These are phyloP conservation scores for Colletotrichum magnum DNA, from an alignment of 2,329 filamentous ascomycete species.

Conservation along the genomic window DNA sequence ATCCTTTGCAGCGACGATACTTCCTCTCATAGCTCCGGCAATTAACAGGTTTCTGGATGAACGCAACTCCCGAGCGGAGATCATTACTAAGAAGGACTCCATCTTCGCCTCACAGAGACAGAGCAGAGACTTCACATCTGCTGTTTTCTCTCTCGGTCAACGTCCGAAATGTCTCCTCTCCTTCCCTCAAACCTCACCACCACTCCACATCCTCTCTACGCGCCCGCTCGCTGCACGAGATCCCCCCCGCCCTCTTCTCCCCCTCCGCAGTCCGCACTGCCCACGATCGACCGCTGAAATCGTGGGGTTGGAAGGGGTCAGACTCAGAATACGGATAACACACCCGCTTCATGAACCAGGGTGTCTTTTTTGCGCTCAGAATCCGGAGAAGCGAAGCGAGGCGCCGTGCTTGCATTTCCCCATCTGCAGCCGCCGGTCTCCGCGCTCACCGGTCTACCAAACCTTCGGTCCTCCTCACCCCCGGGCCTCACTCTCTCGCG, in stretches of 20 bases:
- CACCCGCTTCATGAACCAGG: too few species aligned
- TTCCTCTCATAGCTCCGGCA: not conserved
- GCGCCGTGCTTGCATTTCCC: too few species aligned
- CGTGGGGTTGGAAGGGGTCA: conserved; percentile 30
- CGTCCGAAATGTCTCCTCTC: conserved; percentile 29
- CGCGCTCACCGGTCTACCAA: too few species aligned
- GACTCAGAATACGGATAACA: conserved; percentile 1
- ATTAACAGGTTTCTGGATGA: conserved; percentile 24
- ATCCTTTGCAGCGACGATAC: not conserved
- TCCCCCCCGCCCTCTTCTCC: conserved; percentile 8
- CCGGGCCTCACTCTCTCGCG: too few species aligned
- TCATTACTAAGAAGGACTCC: conserved; percentile 30
- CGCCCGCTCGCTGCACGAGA: conserved; percentile 25
- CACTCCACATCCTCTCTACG: not conserved
- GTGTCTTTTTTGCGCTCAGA: not conserved
- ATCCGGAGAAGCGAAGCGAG: conserved; percentile 26
- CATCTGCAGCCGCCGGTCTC: too few species aligned
- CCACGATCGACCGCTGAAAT: conserved; percentile 33
- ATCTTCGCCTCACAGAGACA: not conserved
- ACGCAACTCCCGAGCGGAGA: conserved; percentile 37
- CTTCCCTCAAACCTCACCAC: too few species aligned
- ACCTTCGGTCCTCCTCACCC: too few species aligned
- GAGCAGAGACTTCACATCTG: not conserved
- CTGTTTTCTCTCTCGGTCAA: conserved; percentile 25
- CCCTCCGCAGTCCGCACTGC: conserved; percentile 24